Percentiles rank a stretch among this genome's conserved stretches.
Evolutionary conservation across 2,329 filamentous ascomycete genomes (phyloP).

Genomic region (Chaetomium sp.): DNA sequence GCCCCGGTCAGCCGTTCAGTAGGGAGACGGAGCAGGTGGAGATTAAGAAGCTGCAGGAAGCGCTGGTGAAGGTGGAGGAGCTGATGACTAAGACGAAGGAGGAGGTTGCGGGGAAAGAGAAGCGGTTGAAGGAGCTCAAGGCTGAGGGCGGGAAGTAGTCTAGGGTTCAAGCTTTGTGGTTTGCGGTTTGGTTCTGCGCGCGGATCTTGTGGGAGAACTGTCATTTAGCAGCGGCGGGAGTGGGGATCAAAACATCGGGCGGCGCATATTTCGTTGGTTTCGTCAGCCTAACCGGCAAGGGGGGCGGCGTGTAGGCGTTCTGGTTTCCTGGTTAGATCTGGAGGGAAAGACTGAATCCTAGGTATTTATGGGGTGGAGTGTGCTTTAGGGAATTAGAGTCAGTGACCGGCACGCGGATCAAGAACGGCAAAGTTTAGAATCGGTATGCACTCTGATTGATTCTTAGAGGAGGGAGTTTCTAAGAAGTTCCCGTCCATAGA

Average conservation of each 20-base stretch:
- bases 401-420: not conserved
- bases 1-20: conserved; percentile 72
- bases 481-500: conserved; percentile 27
- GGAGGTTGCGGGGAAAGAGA: conserved; percentile 66
- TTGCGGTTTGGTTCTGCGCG: not conserved
- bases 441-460: conserved; percentile 13
- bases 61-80: conserved; percentile 63
- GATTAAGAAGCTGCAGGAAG: conserved; percentile 62
- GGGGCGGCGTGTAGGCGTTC: conserved; percentile 17
- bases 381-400: not conserved
- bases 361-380: not conserved
- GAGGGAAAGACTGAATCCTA: not conserved
- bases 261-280: conserved; percentile 6
- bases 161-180: no score
- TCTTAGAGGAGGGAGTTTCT: conserved; percentile 30
- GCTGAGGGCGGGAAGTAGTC: conserved; percentile 46
- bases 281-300: conserved; percentile 1
- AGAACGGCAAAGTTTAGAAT: not conserved
- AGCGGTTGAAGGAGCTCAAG: conserved; percentile 62
- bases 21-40: conserved; percentile 68
- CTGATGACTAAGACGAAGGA: conserved; percentile 61
- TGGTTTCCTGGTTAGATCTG: not conserved
- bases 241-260: not conserved
- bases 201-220: not conserved
- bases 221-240: not conserved